Conservation (phyloP, 2,329 filamentous ascomycete species). For the Metarhizium robertsii region DNA sequence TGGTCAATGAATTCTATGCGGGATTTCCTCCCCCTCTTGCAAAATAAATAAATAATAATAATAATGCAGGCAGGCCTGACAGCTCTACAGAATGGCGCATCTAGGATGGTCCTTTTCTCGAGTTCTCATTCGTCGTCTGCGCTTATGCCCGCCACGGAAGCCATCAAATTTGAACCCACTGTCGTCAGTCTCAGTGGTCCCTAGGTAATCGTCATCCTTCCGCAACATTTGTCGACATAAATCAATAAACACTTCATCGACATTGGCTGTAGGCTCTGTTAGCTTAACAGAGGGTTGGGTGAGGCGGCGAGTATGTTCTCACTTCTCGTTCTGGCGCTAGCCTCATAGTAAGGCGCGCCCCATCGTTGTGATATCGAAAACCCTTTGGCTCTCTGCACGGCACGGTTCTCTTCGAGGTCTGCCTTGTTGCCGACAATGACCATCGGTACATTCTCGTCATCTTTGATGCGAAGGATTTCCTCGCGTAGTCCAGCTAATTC, state of each 20-base stretch:
- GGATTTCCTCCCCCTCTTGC: background rate
- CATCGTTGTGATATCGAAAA: conserved; percentile 81
- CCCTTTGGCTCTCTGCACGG: conserved; percentile 66
- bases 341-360: conserved; percentile 87
- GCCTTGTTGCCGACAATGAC: conserved; percentile 91
- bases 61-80: background rate
- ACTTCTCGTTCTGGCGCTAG: conserved; percentile 70
- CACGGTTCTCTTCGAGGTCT: conserved; percentile 77
- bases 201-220: conserved; percentile 48
- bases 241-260: conserved; percentile 83
- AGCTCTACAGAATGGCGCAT: conserved; percentile 30
- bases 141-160: conserved; percentile 16
- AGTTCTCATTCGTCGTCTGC: conserved; percentile 19
- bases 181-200: conserved; percentile 25
- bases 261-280: conserved; percentile 48
- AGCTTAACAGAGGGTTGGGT: background rate
- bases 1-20: background rate
- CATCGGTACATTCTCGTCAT: conserved; percentile 75
- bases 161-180: conserved; percentile 31
- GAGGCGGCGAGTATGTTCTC: conserved; percentile 16
- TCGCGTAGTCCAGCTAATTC: conserved; percentile 76
- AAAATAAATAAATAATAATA: background rate
- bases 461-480: conserved; percentile 86
- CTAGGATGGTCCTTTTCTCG: conserved; percentile 24
- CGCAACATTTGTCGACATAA: conserved; percentile 76